Evolutionary conservation across 2,329 filamentous ascomycete species (phyloP).

Genomic region (Arthroderma sp.): DNA sequence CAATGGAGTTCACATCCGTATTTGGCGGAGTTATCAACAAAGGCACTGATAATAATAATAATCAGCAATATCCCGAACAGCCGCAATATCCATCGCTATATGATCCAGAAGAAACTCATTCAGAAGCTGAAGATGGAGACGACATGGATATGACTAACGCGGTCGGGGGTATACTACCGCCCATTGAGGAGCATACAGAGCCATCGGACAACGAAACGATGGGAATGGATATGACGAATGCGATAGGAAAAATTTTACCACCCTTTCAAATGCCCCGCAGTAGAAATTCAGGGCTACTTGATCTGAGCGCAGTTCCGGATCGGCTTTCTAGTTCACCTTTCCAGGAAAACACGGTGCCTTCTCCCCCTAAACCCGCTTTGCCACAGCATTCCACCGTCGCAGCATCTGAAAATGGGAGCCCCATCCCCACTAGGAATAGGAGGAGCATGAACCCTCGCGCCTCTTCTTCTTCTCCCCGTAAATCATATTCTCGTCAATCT

Average conservation of each 20-base stretch:
- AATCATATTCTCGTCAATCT: conserved; percentile 23
- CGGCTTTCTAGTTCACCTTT: conserved; percentile 34
- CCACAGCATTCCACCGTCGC: conserved; percentile 25
- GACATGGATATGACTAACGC: conserved; percentile 50
- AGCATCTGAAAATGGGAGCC: conserved; percentile 41
- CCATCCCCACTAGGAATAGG: conserved; percentile 42
- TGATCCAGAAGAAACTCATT: conserved; percentile 2
- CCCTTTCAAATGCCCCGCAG: conserved; percentile 32
- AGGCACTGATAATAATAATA: conserved; percentile 2
- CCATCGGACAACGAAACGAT: conserved; percentile 35
- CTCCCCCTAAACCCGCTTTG: conserved; percentile 18
- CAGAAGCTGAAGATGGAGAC: conserved; percentile 14
- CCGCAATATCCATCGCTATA: not conserved
- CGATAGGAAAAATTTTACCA: conserved; percentile 49
- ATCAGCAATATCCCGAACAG: conserved; percentile 9
- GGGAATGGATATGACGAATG: conserved; percentile 56
- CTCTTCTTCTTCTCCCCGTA: conserved; percentile 35
- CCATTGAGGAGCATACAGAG: conserved; percentile 28
- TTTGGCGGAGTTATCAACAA: conserved; percentile 28
- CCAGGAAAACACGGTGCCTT: conserved; percentile 21
- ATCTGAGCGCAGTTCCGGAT: conserved; percentile 39
- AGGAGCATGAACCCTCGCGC: conserved; percentile 34
- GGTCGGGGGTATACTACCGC: conserved; percentile 31
- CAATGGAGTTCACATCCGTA: conserved; percentile 37
- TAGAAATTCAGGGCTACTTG: conserved; percentile 40